Conservation (phyloP, 163 green algal species). For the Dunaliella salina region DNA sequence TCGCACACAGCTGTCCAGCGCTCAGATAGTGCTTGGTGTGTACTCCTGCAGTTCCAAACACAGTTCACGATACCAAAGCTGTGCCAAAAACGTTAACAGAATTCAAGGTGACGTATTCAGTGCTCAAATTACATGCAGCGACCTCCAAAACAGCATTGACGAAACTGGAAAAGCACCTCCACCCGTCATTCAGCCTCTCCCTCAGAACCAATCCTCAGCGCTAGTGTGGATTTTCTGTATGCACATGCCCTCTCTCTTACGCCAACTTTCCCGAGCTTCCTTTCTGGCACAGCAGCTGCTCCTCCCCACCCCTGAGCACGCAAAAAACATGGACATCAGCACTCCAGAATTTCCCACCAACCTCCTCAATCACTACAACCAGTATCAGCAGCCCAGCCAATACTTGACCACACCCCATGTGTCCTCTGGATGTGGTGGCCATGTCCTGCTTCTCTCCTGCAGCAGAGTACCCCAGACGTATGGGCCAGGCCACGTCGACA, state of each 20-base stretch:
- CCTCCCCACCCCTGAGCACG: slow-evolving; percentile 10
- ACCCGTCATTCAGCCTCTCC: background rate
- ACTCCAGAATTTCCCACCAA: background rate
- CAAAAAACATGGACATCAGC: background rate
- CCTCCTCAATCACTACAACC: background rate
- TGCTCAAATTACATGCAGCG: background rate
- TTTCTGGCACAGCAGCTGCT: slow-evolving; percentile 42
- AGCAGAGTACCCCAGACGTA: background rate
- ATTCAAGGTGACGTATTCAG: background rate
- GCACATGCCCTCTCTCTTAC: slow-evolving; percentile 31
- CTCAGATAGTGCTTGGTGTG: background rate
- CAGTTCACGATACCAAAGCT: too few species aligned
- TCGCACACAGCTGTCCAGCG: background rate
- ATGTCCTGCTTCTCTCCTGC: background rate
- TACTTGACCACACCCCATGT: background rate
- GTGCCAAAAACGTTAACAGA: too few species aligned
- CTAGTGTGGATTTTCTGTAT: slow-evolving; percentile 11
- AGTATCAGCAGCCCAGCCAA: background rate
- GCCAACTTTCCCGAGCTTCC: slow-evolving; percentile 16
- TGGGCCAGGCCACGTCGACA: background rate
- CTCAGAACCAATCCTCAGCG: background rate
- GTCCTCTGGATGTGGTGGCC: background rate
- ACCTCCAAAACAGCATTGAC: background rate
- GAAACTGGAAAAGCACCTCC: background rate
- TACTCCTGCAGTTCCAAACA: too few species aligned